Evolutionary conservation across 768 basidiomycete genomes (phyloP).

Genomic region (Xerocomellus amylosporus): DNA sequence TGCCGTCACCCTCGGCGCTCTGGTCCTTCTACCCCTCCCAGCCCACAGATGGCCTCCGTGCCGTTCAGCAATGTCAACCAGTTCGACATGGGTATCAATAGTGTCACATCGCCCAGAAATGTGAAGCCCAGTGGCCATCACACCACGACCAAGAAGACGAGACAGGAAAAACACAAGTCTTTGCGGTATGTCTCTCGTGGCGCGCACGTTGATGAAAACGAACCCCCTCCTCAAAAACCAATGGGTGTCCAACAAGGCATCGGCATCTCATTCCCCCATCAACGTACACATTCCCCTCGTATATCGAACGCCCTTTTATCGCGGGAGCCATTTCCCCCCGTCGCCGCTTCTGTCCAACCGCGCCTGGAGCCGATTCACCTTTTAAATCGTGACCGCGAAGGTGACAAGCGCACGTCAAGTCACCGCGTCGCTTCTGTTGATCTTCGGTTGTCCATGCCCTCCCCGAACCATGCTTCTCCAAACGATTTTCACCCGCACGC

Average conservation of each 20-base stretch:
- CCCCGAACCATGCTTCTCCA: slow-evolving; percentile 16
- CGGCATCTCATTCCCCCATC: slow-evolving; percentile 16
- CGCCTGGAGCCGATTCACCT: slow-evolving; percentile 1
- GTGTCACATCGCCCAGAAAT: not conserved
- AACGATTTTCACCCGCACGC: slow-evolving; percentile 18
- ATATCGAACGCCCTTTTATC: slow-evolving; percentile 8
- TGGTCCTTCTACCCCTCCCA: slow-evolving; percentile 11
- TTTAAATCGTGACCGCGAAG: slow-evolving; percentile 10
- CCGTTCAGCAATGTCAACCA: slow-evolving; percentile 2
- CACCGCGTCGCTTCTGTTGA: slow-evolving; percentile 20
- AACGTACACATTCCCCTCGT: slow-evolving; percentile 7
- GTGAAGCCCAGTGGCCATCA: not conserved
- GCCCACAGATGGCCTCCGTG: not conserved
- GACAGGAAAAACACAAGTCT: slow-evolving; percentile 1
- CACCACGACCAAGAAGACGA: slow-evolving; percentile 6
- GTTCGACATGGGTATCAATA: not conserved
- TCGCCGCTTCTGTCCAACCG: slow-evolving; percentile 6
- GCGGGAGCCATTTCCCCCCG: slow-evolving; percentile 1
- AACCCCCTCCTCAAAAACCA: slow-evolving; percentile 5
- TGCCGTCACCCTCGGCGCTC: slow-evolving; percentile 24
- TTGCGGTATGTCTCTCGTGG: not conserved
- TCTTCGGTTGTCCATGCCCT: slow-evolving; percentile 11
- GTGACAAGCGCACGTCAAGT: slow-evolving; percentile 11
- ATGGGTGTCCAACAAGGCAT: not conserved
- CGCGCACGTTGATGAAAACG: slow-evolving; percentile 20